phyloP scores from a whole-genome alignment of 176 grass and related monocot species.

The Phoenix dactylifera region DNA sequence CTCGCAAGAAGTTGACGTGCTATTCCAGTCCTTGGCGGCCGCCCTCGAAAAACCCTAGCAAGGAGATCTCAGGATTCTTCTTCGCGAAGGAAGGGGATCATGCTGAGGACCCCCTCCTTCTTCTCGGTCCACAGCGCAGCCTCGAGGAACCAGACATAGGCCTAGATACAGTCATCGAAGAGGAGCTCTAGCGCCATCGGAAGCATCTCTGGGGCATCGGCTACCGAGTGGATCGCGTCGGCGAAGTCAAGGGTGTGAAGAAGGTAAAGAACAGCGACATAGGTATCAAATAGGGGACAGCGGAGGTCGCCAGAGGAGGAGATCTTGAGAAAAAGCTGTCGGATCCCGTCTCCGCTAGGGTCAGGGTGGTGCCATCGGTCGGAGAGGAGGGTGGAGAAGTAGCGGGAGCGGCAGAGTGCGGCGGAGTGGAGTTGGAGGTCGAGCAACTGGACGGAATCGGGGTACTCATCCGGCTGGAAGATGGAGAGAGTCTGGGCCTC shows the following conservation, averaged over 20 bases:
- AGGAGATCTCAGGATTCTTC: too few species aligned
- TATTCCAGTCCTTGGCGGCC: conserved; percentile 5
- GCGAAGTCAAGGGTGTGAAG: conserved; percentile 63
- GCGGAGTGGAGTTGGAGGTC: conserved; percentile 30
- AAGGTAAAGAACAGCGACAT: conserved; percentile 43
- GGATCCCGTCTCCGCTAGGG: too few species aligned
- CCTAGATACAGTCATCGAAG: too few species aligned
- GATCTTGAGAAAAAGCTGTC: conserved; percentile 6
- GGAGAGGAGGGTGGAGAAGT: conserved; percentile 47
- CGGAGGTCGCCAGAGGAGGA: not conserved
- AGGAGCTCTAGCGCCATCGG: conserved; percentile 16
- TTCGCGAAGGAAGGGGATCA: too few species aligned
- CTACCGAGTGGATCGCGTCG: conserved; percentile 24
- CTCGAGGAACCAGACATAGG: too few species aligned
- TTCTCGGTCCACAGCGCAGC: too few species aligned
- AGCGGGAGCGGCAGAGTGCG: conserved; percentile 45
- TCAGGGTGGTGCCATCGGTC: conserved; percentile 23
- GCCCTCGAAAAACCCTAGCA: too few species aligned
- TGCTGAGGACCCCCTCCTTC: too few species aligned
- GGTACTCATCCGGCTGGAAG: not conserved
- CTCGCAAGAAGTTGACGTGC: too few species aligned
- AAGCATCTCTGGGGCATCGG: conserved; percentile 49
- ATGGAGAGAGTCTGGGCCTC: too few species aligned
- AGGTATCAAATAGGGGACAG: conserved; percentile 32
- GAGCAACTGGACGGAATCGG: not conserved